A percentile compares a stretch with the other conserved stretches of the same genome.
Evolutionary conservation across 805 yeast species (phyloP).

Genomic region (Pichia exigua): DNA sequence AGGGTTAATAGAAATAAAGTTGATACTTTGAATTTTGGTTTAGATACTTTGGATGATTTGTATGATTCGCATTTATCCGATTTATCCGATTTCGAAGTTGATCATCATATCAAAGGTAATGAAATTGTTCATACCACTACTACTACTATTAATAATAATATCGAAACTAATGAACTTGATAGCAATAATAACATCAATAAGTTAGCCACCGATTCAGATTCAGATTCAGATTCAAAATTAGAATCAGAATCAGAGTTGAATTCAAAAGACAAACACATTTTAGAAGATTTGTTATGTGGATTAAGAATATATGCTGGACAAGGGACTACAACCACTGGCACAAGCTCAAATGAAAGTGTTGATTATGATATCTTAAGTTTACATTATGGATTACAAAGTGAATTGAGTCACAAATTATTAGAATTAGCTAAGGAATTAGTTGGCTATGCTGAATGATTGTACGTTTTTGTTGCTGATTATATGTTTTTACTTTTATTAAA

Average conservation of each 20-base stretch:
- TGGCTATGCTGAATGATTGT: conserved; percentile 18
- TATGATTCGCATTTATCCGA: neutral
- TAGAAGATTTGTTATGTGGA: conserved; percentile 10
- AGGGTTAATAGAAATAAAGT: neutral
- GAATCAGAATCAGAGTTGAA: neutral
- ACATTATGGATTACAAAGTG: conserved; percentile 24
- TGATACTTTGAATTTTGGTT: neutral
- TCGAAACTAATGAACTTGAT: too few species aligned
- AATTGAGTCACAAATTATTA: conserved; percentile 24
- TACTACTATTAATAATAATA: too few species aligned
- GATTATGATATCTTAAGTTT: conserved; percentile 19
- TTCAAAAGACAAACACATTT: neutral
- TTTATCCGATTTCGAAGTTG: too few species aligned
- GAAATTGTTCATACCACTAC: too few species aligned
- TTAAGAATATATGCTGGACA: conserved; percentile 11
- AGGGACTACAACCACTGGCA: neutral
- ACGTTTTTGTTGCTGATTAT: neutral
- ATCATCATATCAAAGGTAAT: too few species aligned
- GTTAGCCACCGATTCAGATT: too few species aligned
- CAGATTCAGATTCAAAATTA: neutral
- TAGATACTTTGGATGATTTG: neutral
- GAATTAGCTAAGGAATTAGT: conserved; percentile 22
- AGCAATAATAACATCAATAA: too few species aligned
- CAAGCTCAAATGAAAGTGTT: conserved; percentile 8
- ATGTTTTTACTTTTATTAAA: too few species aligned